A percentile compares a stretch with the other conserved stretches of the same genome.
Evolutionary conservation across 2,329 filamentous ascomycete species (phyloP).

Genomic region (Ilyonectria sp.): DNA sequence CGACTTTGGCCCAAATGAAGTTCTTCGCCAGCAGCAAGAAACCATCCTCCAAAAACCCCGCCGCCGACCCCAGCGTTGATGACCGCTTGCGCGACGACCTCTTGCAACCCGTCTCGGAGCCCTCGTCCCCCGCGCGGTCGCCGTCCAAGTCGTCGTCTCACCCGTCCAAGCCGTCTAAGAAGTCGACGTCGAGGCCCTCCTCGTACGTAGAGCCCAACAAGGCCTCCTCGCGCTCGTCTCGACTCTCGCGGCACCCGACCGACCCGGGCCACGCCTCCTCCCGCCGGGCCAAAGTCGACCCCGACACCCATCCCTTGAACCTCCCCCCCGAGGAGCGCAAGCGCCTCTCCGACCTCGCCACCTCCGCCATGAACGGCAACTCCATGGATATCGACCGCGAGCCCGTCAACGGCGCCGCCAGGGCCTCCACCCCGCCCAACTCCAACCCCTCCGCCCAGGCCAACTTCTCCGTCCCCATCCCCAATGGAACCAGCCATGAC

Average conservation of each 20-base stretch:
- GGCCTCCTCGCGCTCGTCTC: conserved; percentile 57
- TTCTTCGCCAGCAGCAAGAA: conserved; percentile 65
- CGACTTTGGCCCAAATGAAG: conserved; percentile 62
- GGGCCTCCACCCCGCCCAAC: conserved; percentile 65
- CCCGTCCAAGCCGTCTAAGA: conserved; percentile 47
- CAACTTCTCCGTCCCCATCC: conserved; percentile 68
- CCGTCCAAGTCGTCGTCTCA: conserved; percentile 56
- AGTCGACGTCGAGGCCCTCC: conserved; percentile 50
- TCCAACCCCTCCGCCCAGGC: conserved; percentile 56
- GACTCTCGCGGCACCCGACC: conserved; percentile 65
- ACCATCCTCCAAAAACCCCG: conserved; percentile 59
- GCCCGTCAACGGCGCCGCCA: conserved; percentile 59
- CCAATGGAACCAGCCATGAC: conserved; percentile 61
- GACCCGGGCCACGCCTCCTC: conserved; percentile 59
- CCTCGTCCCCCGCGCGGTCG: conserved; percentile 53
- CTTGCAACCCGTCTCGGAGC: conserved; percentile 55
- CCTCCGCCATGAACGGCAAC: conserved; percentile 69
- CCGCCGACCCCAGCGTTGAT: conserved; percentile 53
- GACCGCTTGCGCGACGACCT: conserved; percentile 57
- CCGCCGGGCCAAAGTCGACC: conserved; percentile 71
- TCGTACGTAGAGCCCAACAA: conserved; percentile 51
- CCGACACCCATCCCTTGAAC: conserved; percentile 89
- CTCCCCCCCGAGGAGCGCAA: conserved; percentile 90
- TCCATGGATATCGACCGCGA: conserved; percentile 87
- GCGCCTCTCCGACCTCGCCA: conserved; percentile 78